A percentile compares a stretch with the other conserved stretches of the same genome.
phyloP scores from a whole-genome alignment of 2,329 filamentous ascomycete species.

The Leptographium galeiforme region DNA sequence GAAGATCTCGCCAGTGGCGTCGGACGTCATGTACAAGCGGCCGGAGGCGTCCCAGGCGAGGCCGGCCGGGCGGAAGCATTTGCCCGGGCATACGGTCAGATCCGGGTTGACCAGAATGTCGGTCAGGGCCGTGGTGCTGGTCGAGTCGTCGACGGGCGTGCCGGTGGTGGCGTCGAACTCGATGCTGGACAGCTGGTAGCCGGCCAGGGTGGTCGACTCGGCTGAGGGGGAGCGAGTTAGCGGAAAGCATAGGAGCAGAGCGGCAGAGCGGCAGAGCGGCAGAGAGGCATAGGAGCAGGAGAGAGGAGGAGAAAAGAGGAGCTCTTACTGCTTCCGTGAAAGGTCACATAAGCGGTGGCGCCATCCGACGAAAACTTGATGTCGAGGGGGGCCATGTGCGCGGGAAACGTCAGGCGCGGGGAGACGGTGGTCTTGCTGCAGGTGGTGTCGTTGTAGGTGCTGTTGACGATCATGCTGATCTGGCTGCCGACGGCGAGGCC shows the following conservation, averaged over 20 bases:
- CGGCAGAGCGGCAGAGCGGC: neutral
- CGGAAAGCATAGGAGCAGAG: neutral
- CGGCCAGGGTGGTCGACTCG: constrained; percentile 27
- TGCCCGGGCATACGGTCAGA: constrained; percentile 34
- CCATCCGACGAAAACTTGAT: constrained; percentile 50
- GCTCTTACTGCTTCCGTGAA: constrained; percentile 55
- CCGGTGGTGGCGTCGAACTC: constrained; percentile 29
- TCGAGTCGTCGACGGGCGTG: constrained; percentile 22
- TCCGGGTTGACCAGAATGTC: constrained; percentile 44
- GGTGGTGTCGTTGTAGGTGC: constrained; percentile 26
- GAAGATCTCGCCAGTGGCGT: constrained; percentile 53
- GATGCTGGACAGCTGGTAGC: constrained; percentile 31
- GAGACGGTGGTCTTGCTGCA: constrained; percentile 36
- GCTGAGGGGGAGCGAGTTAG: constrained; percentile 15
- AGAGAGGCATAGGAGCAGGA: constrained; percentile 5
- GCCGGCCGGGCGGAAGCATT: constrained; percentile 51
- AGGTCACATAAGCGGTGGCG: constrained; percentile 50
- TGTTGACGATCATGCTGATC: constrained; percentile 26
- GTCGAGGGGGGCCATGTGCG: constrained; percentile 60
- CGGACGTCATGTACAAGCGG: constrained; percentile 48
- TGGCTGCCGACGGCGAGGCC: constrained; percentile 33
- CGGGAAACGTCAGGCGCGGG: constrained; percentile 43
- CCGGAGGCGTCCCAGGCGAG: constrained; percentile 37
- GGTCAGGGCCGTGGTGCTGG: constrained; percentile 30
- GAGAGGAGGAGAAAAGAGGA: constrained; percentile 18